phyloP scores from a whole-genome alignment of 345 rosid species.

The Luvunga scandens region DNA sequence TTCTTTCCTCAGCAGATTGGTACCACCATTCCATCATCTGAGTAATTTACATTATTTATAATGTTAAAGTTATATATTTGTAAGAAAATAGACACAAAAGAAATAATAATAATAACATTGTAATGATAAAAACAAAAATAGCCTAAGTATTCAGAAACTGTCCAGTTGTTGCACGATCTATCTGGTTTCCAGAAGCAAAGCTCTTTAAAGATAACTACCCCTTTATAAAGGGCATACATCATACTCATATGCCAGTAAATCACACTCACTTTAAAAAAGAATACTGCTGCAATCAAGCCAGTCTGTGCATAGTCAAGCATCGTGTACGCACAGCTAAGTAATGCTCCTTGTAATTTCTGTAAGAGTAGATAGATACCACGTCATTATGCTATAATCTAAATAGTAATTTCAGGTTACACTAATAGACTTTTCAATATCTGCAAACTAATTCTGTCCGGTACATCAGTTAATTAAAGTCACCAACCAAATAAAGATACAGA shows the following conservation, averaged over 20 bases:
- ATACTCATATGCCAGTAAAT: slow-evolving; percentile 6
- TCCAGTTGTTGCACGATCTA: neutral
- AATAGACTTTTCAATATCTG: neutral
- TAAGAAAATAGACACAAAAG: neutral
- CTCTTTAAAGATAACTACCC: neutral
- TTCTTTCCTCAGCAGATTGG: slow-evolving; percentile 98
- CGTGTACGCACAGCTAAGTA: slow-evolving; percentile 73
- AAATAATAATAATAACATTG: no score
- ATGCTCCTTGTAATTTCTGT: slow-evolving; percentile 83
- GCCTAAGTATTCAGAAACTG: neutral
- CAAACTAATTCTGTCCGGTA: neutral
- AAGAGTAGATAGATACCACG: neutral
- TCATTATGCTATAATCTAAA: slow-evolving; percentile 19
- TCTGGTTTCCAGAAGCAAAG: neutral
- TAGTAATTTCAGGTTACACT: slow-evolving; percentile 6
- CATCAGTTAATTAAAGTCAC: neutral
- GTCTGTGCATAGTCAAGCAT: slow-evolving; percentile 96
- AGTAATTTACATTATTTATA: slow-evolving; percentile 7
- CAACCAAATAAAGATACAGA: neutral
- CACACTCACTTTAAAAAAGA: slow-evolving; percentile 81
- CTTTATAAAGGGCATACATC: neutral
- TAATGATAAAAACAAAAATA: neutral
- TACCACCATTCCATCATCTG: slow-evolving; percentile 99
- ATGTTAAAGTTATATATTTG: neutral
- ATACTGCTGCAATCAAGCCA: slow-evolving; percentile 94